Evolutionary conservation across 2,329 filamentous ascomycete genomes (phyloP).

Genomic region (Xylariaceae sp.): DNA sequence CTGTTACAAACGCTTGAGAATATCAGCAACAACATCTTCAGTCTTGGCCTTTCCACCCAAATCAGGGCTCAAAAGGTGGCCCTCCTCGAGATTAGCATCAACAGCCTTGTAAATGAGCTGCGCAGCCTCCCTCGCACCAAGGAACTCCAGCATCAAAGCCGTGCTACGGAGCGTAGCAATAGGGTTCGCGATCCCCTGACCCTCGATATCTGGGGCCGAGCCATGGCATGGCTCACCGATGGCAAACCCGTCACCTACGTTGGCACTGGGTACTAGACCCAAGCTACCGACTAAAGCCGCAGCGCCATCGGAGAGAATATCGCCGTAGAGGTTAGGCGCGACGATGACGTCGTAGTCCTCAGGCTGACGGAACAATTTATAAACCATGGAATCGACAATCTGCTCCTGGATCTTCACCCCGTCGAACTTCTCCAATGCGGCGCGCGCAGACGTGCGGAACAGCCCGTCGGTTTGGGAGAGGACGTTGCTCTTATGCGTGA

Average conservation of each 20-base stretch:
- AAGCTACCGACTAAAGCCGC: slow-evolving; percentile 89
- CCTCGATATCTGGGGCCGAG: slow-evolving; percentile 91
- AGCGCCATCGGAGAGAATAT: slow-evolving; percentile 92
- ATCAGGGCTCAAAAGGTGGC: slow-evolving; percentile 78
- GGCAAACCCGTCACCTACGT: slow-evolving; percentile 89
- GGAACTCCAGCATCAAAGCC: slow-evolving; percentile 93
- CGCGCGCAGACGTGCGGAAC: slow-evolving; percentile 77
- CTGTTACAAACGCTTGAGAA: slow-evolving; percentile 71
- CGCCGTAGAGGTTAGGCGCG: slow-evolving; percentile 94
- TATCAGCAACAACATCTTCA: slow-evolving; percentile 80
- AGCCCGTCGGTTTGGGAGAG: slow-evolving; percentile 94
- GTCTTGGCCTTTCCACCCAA: slow-evolving; percentile 85
- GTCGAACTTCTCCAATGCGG: slow-evolving; percentile 58
- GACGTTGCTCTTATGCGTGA: slow-evolving; percentile 98
- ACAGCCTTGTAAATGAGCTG: slow-evolving; percentile 88
- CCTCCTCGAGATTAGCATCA: slow-evolving; percentile 83
- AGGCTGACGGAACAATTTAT: slow-evolving; percentile 98
- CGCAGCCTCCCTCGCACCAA: slow-evolving; percentile 81
- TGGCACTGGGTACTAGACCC: slow-evolving; percentile 89
- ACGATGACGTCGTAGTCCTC: slow-evolving; percentile 96
- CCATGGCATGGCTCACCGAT: slow-evolving; percentile 99
- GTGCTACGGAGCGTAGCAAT: slow-evolving; percentile 90
- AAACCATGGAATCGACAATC: slow-evolving; percentile 99
- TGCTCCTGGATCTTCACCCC: slow-evolving; percentile 80
- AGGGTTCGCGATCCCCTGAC: slow-evolving; percentile 88